Evolutionary conservation across 179 eudicot species (phyloP).

Genomic region (Spergularia azorica): DNA sequence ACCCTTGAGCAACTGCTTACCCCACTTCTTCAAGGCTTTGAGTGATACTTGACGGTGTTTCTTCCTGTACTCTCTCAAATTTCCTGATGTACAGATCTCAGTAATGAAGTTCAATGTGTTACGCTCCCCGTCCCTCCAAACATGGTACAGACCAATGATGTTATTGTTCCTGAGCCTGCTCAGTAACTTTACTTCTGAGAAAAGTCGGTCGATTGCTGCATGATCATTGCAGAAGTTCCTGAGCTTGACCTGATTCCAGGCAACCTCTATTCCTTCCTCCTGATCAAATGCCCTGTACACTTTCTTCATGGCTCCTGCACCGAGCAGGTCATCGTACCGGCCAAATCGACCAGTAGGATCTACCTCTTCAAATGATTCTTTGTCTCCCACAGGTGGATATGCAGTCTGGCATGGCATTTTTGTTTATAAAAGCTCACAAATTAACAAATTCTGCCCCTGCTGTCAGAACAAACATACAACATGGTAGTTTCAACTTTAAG

Average conservation of each 20-base stretch:
- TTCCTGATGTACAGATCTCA: slow-evolving; percentile 76
- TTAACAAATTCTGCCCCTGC: neutral
- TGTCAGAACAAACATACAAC: neutral
- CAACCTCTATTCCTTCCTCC: slow-evolving; percentile 82
- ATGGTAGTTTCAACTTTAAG: too few species aligned
- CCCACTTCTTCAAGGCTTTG: slow-evolving; percentile 80
- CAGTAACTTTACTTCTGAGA: slow-evolving; percentile 56
- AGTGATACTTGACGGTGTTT: slow-evolving; percentile 70
- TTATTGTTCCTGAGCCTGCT: slow-evolving; percentile 48
- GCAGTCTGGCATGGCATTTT: slow-evolving; percentile 51
- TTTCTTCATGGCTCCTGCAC: slow-evolving; percentile 76
- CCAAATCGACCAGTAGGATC: slow-evolving; percentile 83
- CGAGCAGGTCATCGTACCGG: slow-evolving; percentile 73
- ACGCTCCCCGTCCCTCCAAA: slow-evolving; percentile 59
- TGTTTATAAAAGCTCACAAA: neutral
- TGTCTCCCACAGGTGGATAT: slow-evolving; percentile 36
- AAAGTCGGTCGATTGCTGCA: slow-evolving; percentile 48
- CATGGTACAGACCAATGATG: slow-evolving; percentile 57
- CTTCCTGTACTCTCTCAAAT: slow-evolving; percentile 70
- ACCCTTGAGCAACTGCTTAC: slow-evolving; percentile 68
- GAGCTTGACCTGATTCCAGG: slow-evolving; percentile 85
- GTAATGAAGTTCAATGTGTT: slow-evolving; percentile 72
- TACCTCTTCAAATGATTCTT: slow-evolving; percentile 71
- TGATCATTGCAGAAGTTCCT: slow-evolving; percentile 60
- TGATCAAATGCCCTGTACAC: slow-evolving; percentile 87